phyloP scores from a whole-genome alignment of 306 rosid genomes.

The Lathyrus tuberosus region DNA sequence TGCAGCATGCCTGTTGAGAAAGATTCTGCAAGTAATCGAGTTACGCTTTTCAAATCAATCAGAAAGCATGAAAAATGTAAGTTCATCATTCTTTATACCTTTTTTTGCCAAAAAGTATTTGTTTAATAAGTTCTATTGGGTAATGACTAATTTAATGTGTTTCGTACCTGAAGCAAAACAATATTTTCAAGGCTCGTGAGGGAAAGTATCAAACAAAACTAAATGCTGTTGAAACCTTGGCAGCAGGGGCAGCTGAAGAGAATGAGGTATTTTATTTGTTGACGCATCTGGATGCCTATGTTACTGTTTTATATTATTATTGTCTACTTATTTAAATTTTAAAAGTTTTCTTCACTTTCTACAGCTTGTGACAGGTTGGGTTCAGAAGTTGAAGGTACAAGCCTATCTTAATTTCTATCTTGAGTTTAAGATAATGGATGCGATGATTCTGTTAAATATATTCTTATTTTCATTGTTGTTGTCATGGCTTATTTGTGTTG shows the following conservation, averaged over 20 bases:
- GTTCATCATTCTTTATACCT: slow-evolving; percentile 5
- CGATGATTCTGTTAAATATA: slow-evolving; percentile 32
- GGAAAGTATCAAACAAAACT: slow-evolving; percentile 76
- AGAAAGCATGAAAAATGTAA: slow-evolving; percentile 77
- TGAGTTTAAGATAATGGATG: slow-evolving; percentile 32
- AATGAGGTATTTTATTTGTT: slow-evolving; percentile 60
- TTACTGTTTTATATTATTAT: slow-evolving; percentile 19
- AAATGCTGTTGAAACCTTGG: slow-evolving; percentile 79
- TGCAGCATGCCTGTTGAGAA: slow-evolving; percentile 71
- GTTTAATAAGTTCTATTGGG: slow-evolving; percentile 34
- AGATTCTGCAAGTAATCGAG: slow-evolving; percentile 79
- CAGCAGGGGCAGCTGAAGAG: slow-evolving; percentile 76
- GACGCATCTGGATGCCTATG: slow-evolving; percentile 28
- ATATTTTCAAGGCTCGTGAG: slow-evolving; percentile 75
- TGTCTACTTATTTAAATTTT: slow-evolving; percentile 33
- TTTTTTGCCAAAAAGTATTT: slow-evolving; percentile 13
- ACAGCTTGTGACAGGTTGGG: slow-evolving; percentile 74
- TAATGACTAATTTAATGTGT: slow-evolving; percentile 41
- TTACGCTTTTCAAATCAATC: slow-evolving; percentile 69
- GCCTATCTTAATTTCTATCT: slow-evolving; percentile 33
- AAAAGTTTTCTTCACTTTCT: slow-evolving; percentile 37
- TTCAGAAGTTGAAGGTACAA: slow-evolving; percentile 81
- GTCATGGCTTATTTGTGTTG: slow-evolving; percentile 15
- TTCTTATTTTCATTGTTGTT: slow-evolving; percentile 29
- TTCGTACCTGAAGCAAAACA: slow-evolving; percentile 68